Evolutionary conservation across 495 filamentous ascomycete species (phyloP), one percentile per base, ranked within the genome.

Genomic region (Stereocaulon alpinum): DNA sequence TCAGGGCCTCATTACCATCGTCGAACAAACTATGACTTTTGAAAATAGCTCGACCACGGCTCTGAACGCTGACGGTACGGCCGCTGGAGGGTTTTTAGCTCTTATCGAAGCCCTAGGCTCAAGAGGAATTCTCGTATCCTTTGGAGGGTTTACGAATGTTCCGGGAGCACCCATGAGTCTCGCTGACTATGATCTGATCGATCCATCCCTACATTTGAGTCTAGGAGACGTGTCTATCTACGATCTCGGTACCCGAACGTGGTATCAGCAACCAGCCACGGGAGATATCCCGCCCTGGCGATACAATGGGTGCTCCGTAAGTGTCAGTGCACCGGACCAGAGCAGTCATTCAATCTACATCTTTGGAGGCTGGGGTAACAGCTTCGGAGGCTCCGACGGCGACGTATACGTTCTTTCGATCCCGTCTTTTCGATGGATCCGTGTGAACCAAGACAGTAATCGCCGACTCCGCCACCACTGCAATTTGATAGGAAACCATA

Each of bases 301-400:
- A 30, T 50, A 56, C 20, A 45, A 29, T 37, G 61, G 61, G 20
- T 63, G 61, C 52, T 55, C 61, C 12, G 49, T 63, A 6, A 15
- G 30, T 50, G 58, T 53, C 3, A 63, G 57, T 40, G 61, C 61
- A 49, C 51, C 56, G 22, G 61, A 63, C 40, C 32, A 56, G 30
- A 63, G 57, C 40, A 63, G 61, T 51, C 61, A 63, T 22, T 63
- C 61, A 4, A 60, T 63, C 43, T 63, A 63, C 58, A 58, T 63
- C 12, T 63, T 63, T 37, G 61, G 61, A 20, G 61, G 61, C 6
- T 63, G 61, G 61, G 51, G 51, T 2, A 56, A 50, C 15, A 56
- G 49, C 18, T 44, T 29, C 12, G 48, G 40, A 56, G 41, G 15
- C 24, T 60, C 48, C 17, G 58, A 63, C 20, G 61, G 61, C 4